Evolutionary conservation across 139 green algal species (phyloP).

Genomic region (Yamagishiella unicocca): DNA sequence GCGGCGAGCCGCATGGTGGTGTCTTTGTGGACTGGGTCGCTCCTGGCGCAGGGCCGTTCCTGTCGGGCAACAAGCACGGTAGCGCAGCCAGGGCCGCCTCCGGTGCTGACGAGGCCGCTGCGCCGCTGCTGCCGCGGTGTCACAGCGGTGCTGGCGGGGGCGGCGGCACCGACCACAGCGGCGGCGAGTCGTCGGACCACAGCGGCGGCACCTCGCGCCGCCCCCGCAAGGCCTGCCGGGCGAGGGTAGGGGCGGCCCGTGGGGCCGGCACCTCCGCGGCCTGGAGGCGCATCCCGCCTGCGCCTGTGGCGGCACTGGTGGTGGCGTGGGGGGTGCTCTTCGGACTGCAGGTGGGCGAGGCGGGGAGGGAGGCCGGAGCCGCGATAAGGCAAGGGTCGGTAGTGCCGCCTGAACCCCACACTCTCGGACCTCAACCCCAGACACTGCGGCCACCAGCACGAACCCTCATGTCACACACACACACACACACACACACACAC

Average conservation of each 20-base stretch:
- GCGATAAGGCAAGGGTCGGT: no score
- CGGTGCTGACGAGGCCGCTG: not conserved
- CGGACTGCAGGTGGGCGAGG: slow-evolving; percentile 1
- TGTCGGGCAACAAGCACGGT: no score
- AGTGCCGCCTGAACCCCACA: no score
- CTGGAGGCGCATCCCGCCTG: not conserved
- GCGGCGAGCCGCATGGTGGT: no score
- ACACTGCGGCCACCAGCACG: no score
- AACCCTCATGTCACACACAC: no score
- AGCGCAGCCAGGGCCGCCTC: not conserved
- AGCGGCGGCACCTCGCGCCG: not conserved
- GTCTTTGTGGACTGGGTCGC: no score
- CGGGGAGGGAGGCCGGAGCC: not conserved
- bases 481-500: no score
- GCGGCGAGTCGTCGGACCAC: not conserved
- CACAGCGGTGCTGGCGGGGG: not conserved
- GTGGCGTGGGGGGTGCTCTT: slow-evolving; percentile 1
- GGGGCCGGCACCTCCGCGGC: not conserved
- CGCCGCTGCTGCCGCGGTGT: not conserved
- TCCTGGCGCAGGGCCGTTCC: no score
- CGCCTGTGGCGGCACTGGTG: not conserved
- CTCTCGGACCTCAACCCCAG: no score
- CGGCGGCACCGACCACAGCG: not conserved
- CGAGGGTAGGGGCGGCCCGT: not conserved
- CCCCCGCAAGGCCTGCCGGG: not conserved